Evolutionary conservation across 495 filamentous ascomycete genomes (phyloP), one percentile per base, ranked within the genome.

Genomic region (Penicillium coffeae): DNA sequence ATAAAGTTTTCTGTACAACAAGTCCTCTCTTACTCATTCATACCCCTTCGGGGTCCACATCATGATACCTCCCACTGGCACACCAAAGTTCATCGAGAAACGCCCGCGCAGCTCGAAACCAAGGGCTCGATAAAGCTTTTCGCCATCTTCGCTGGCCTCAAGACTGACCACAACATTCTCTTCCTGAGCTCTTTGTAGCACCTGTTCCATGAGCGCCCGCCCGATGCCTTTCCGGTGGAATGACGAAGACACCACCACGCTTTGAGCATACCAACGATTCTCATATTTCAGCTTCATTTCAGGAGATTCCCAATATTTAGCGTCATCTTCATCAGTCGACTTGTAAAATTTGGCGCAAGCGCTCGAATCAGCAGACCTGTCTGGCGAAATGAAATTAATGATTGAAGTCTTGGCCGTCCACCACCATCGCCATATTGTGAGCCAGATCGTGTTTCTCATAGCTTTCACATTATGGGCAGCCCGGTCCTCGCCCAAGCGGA

Each of bases 71-170:
- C 44, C 44, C 0, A 3, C 33, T 3, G 16, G 22, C 6, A 25
- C 14, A 8, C 38, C 41, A 27, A 50, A 1, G 20, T n/a, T 18
- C 51, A 45, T 42, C 9, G 37, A 54, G n/a, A 45, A 45, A 13
- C 25, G 25, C 7, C 51, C 51, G 16, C 46, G 41, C 37, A 54
- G 14, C 16, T 18, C 27, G 21, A 52, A 52, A 21, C 50, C 50
- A 15, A 52, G 18, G 15, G 14, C 13, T 9, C 20, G 43, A 12
- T 47, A 52, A 12, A 52, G 44, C 50, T 38, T 47, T 30, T 47
- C 50, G 8, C 38, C 50, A 20, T 52, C 50, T n/a, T 8, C 21
- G 37, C 43, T 52, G 2, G 50, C 50, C 14, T 52, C 50, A 20
- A 52, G 33, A 3, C 44, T 43, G 3, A 52, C 50, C 8, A 47